phyloP scores from a whole-genome alignment of 257 asterid species.

The Solanum chilense region DNA sequence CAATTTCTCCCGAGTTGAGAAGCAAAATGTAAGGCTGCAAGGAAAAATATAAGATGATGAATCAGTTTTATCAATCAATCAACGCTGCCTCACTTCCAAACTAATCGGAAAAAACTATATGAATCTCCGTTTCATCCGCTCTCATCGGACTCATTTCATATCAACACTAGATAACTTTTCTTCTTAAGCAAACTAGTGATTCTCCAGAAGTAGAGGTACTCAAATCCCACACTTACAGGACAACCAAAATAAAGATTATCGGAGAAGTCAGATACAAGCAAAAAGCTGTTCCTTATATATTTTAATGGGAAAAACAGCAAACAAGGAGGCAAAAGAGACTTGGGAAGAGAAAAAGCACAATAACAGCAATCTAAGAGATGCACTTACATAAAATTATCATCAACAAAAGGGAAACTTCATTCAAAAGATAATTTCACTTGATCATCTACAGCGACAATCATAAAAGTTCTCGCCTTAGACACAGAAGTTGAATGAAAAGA shows the following conservation, averaged over 20 bases:
- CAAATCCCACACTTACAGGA: not conserved
- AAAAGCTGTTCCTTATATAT: not conserved
- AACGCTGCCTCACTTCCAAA: not conserved
- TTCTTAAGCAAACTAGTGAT: not conserved
- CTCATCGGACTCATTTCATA: not conserved
- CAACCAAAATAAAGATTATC: not conserved
- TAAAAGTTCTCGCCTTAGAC: not conserved
- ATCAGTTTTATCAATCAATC: not conserved
- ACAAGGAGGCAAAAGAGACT: not conserved
- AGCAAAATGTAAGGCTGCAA: not conserved
- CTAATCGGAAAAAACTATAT: not conserved
- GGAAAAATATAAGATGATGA: not conserved
- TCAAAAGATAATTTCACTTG: not conserved
- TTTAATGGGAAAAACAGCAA: not conserved
- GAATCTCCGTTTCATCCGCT: not conserved
- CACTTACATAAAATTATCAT: not conserved
- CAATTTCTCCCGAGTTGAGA: not conserved
- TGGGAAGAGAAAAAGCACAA: not conserved
- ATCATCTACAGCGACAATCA: not conserved
- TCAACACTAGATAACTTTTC: not conserved
- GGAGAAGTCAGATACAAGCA: not conserved
- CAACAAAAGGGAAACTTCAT: not conserved
- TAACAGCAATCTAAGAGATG: not conserved
- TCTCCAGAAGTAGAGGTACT: not conserved
- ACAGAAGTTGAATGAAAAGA: not conserved